phyloP scores from a whole-genome alignment of 257 asterid species.

The Datura wrightii region DNA sequence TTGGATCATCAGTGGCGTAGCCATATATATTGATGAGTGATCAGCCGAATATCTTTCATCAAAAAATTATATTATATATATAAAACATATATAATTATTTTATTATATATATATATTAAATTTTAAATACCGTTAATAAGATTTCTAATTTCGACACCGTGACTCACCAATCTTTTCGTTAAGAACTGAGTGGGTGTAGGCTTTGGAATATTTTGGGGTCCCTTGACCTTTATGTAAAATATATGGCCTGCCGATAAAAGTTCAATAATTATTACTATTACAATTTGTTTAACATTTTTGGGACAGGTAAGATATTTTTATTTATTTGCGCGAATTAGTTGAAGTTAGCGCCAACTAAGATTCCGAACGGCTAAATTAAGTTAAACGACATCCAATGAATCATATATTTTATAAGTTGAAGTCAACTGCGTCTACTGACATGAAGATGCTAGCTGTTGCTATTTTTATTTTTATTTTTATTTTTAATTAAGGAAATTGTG shows the following conservation, averaged over 20 bases:
- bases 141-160: too few species aligned
- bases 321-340: neutral
- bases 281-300: neutral
- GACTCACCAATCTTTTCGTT: neutral
- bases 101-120: too few species aligned
- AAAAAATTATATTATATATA: too few species aligned
- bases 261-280: neutral
- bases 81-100: too few species aligned
- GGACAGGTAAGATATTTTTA: neutral
- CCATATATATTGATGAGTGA: too few species aligned
- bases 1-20: neutral
- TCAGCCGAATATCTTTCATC: too few species aligned
- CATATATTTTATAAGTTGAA: neutral
- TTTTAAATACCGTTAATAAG: too few species aligned
- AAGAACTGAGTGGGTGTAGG: neutral
- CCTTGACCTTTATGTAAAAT: neutral
- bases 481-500: neutral
- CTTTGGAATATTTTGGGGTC: neutral
- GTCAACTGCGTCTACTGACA: constrained; percentile 10
- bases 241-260: neutral
- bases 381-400: constrained; percentile 16
- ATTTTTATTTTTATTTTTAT: neutral
- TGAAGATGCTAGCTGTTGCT: constrained; percentile 23
- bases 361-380: constrained; percentile 32
- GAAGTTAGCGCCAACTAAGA: constrained; percentile 30